phyloP scores from a whole-genome alignment of 768 basidiomycete species.

The Boletus reticulatus region DNA sequence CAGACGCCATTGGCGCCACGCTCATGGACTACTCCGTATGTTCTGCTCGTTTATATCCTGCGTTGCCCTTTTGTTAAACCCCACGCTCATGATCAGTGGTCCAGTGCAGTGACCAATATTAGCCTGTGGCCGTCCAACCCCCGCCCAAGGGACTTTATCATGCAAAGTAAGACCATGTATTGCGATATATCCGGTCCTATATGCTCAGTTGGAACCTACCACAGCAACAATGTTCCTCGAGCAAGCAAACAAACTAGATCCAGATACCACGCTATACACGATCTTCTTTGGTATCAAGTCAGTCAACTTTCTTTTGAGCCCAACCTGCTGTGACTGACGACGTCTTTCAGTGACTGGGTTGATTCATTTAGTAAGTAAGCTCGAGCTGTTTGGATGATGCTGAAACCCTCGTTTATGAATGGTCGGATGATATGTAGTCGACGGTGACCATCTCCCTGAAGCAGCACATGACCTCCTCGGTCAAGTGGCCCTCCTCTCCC shows the following conservation, averaged over 20 bases:
- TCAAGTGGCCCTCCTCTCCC: conserved; percentile 46
- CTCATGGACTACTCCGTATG: conserved; percentile 53
- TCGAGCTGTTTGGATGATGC: no score
- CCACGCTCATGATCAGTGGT: conserved; percentile 28
- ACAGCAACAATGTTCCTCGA: no score
- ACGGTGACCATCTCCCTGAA: conserved; percentile 45
- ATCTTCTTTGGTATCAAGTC: conserved; percentile 56
- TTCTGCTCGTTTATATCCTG: not conserved
- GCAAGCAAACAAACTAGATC: no score
- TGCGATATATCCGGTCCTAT: no score
- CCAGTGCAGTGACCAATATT: conserved; percentile 46
- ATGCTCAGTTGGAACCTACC: no score
- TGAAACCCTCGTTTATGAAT: not conserved
- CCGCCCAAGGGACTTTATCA: no score
- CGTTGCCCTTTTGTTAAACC: no score
- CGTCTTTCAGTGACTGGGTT: conserved; percentile 37
- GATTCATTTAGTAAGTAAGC: conserved; percentile 38
- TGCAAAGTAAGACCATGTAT: no score
- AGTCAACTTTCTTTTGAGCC: conserved; percentile 13
- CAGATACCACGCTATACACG: no score
- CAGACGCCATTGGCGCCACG: conserved; percentile 36
- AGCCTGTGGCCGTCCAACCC: conserved; percentile 34
- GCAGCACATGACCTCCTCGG: conserved; percentile 43
- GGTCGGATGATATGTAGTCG: conserved; percentile 25
- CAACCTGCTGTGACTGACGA: conserved; percentile 1